Evolutionary conservation across 208 protist species (phyloP).

Genomic region (Crithidia thermophila): DNA sequence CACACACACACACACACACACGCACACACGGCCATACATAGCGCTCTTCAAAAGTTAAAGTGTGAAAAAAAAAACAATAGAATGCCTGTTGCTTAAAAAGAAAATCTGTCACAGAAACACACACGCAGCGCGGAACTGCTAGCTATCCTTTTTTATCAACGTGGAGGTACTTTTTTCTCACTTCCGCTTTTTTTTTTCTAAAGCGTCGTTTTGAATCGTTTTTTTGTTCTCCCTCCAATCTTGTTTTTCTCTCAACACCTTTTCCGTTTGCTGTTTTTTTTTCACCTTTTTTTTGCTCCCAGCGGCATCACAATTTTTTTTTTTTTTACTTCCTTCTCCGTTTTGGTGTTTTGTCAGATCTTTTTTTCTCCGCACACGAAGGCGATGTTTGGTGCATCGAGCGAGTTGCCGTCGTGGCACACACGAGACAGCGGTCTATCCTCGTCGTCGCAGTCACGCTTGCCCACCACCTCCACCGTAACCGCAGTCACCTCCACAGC

Average conservation of each 20-base stretch:
- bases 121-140: too few species aligned
- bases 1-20: background rate
- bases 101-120: too few species aligned
- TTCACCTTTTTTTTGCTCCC: slow-evolving; percentile 3
- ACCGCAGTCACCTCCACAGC: too few species aligned
- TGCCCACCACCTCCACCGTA: too few species aligned
- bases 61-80: too few species aligned
- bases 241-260: background rate
- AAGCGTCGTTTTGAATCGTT: slow-evolving; percentile 28
- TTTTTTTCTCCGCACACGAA: background rate
- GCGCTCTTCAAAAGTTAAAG: too few species aligned
- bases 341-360: background rate
- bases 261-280: slow-evolving; percentile 4
- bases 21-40: too few species aligned
- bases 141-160: too few species aligned
- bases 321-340: background rate
- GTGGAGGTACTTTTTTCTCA: too few species aligned
- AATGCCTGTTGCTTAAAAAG: too few species aligned
- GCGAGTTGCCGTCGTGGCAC: too few species aligned
- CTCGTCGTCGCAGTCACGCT: background rate
- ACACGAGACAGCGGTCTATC: background rate
- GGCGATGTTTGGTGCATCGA: too few species aligned
- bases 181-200: slow-evolving; percentile 1
- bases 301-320: background rate
- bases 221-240: slow-evolving; percentile 1